phyloP scores from a whole-genome alignment of 2,329 filamentous ascomycete genomes.

The Didymella lethalis region DNA sequence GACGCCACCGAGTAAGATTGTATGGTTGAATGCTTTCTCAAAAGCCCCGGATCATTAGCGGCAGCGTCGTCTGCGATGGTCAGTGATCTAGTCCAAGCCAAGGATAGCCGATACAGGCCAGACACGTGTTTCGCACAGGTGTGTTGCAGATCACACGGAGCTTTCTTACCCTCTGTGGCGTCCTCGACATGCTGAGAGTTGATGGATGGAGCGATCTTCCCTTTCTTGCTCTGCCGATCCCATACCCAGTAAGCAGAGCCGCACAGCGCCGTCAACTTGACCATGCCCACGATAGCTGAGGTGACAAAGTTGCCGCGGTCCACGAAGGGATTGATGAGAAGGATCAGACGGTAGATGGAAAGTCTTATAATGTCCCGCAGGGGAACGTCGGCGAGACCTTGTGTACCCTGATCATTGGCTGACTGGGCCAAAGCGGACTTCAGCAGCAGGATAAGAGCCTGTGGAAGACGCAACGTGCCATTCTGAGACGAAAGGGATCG shows the following conservation, averaged over 20 bases:
- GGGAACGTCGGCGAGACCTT: conserved; percentile 37
- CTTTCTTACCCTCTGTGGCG: conserved; percentile 36
- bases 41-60: conserved; percentile 76
- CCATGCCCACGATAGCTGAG: conserved; percentile 49
- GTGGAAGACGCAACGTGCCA: conserved; percentile 49
- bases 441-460: conserved; percentile 47
- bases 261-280: conserved; percentile 48
- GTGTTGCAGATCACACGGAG: conserved; percentile 20
- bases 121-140: conserved; percentile 19
- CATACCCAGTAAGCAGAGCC: conserved; percentile 49
- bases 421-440: conserved; percentile 37
- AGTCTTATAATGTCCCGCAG: conserved; percentile 40
- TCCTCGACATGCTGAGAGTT: conserved; percentile 33
- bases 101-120: conserved; percentile 7
- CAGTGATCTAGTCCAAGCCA: conserved; percentile 14
- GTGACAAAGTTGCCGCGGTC: conserved; percentile 26
- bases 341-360: conserved; percentile 30
- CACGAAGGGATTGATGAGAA: conserved; percentile 37
- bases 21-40: conserved; percentile 77
- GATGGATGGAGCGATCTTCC: conserved; percentile 26
- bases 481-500: conserved; percentile 37
- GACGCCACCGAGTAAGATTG: conserved; percentile 74
- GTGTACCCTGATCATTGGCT: conserved; percentile 34
- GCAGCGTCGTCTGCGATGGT: conserved; percentile 52
- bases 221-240: conserved; percentile 33